phyloP scores from a whole-genome alignment of 768 basidiomycete species.

The Fistulinella prunicolor region DNA sequence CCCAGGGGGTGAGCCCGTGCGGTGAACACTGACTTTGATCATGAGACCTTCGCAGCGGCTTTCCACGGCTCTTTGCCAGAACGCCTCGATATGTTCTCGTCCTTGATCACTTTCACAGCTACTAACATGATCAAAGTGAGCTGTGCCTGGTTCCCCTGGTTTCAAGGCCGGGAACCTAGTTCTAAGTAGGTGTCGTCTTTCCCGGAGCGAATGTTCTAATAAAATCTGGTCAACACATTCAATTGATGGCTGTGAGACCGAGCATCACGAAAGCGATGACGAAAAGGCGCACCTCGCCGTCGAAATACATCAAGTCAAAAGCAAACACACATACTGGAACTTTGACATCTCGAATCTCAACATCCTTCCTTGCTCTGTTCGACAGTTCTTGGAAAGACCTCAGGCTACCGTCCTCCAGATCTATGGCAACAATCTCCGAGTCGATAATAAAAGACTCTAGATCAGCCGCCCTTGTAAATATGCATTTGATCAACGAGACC shows the following conservation, averaged over 20 bases:
- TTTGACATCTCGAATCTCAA: constrained; percentile 68
- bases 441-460: constrained; percentile 73
- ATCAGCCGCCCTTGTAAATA: constrained; percentile 44
- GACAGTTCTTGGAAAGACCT: constrained; percentile 87
- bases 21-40: constrained; percentile 66
- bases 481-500: constrained; percentile 48
- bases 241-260: neutral
- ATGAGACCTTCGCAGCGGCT: constrained; percentile 90
- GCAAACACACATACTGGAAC: constrained; percentile 80
- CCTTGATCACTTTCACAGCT: constrained; percentile 65
- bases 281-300: constrained; percentile 59
- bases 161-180: constrained; percentile 54
- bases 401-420: constrained; percentile 56
- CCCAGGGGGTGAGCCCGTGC: neutral
- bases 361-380: constrained; percentile 81
- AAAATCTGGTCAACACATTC: constrained; percentile 48
- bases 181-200: constrained; percentile 64
- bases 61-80: constrained; percentile 73
- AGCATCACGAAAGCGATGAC: neutral
- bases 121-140: constrained; percentile 72
- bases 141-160: constrained; percentile 43
- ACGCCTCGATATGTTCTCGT: constrained; percentile 60
- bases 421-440: constrained; percentile 85
- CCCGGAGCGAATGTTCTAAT: constrained; percentile 64
- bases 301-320: constrained; percentile 87